A percentile compares a stretch with the other conserved stretches of the same genome.
These are phyloP conservation scores for Alternaria gaisen DNA, from an alignment of 2,329 filamentous ascomycete species.

Conservation along the genomic window DNA sequence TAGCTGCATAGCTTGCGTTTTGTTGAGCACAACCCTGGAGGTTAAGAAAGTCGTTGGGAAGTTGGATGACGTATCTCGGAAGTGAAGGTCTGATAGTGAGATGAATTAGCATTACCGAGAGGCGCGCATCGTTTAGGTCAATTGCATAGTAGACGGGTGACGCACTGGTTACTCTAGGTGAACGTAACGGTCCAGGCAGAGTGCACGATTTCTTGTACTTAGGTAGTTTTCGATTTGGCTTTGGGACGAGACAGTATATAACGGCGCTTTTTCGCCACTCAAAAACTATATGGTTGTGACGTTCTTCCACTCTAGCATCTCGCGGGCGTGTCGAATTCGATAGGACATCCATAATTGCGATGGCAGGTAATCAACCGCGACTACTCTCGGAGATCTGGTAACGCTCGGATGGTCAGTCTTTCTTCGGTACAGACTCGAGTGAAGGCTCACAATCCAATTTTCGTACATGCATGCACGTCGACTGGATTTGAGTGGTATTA, in stretches of 20 bases:
- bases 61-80: background rate
- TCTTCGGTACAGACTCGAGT: background rate
- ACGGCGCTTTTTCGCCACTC: background rate
- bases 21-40: background rate
- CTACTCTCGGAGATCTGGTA: background rate
- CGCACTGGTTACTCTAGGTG: background rate
- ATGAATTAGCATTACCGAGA: background rate
- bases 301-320: background rate
- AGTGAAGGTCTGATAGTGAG: background rate
- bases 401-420: background rate
- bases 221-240: background rate
- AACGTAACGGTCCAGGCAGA: background rate
- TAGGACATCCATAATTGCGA: background rate
- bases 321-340: background rate
- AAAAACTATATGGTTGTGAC: background rate
- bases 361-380: background rate
- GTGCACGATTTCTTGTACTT: background rate
- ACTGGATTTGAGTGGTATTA: background rate
- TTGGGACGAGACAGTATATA: background rate
- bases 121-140: background rate
- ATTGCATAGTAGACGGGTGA: background rate
- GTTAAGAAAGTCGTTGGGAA: background rate
- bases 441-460: background rate
- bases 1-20: conserved; percentile 10
- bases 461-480: background rate